Conservation (phyloP, 352 stramenopile genomes). For the Pythium pectinolyticum region DNA sequence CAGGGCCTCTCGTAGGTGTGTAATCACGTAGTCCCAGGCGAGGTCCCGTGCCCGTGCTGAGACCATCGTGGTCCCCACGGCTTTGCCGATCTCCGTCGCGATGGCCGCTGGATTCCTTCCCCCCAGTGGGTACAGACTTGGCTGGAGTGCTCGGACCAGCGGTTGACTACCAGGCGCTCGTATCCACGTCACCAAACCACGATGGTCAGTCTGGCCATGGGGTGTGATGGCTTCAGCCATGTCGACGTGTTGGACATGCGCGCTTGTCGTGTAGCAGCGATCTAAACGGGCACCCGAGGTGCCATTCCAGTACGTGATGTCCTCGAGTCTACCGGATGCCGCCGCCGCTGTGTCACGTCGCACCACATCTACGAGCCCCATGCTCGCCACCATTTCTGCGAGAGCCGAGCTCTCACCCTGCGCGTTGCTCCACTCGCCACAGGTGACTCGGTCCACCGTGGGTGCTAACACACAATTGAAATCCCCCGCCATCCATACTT, state of each 20-base stretch:
- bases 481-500: neutral
- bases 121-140: neutral
- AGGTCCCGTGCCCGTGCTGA: neutral
- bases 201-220: neutral
- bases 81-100: neutral
- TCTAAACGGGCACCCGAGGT: neutral
- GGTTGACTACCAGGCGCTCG: neutral
- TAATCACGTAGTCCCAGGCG: neutral
- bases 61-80: neutral
- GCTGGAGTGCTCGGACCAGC: neutral
- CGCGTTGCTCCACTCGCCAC: neutral
- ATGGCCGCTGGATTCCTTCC: neutral
- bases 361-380: too few relatives aligned
- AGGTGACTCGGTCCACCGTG: neutral
- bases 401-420: neutral
- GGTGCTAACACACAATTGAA: neutral
- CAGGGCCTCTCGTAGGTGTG: neutral
- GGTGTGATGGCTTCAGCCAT: neutral
- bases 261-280: neutral
- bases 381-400: neutral
- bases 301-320: slow-evolving; percentile 11
- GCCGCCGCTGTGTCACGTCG: too few relatives aligned
- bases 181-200: neutral
- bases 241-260: neutral
- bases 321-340: too few relatives aligned